Evolutionary conservation across 192 early-diverging fungal species (phyloP).

Genomic region (Paraglomus brasilianum): DNA sequence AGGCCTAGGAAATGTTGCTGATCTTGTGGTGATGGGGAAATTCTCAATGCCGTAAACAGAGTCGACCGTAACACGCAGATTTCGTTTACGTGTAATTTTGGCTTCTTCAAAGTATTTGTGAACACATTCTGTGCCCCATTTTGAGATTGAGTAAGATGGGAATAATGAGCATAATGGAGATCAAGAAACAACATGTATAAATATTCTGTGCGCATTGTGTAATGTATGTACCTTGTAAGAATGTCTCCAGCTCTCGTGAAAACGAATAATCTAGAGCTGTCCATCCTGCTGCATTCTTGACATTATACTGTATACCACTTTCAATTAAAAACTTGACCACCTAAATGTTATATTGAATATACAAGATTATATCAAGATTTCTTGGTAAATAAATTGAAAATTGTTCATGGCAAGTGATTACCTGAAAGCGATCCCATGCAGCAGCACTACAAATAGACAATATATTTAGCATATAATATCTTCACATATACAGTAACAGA

Average conservation of each 20-base stretch:
- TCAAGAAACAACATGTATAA: too few relatives aligned
- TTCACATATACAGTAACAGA: not conserved
- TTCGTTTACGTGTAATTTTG: slow-evolving; percentile 10
- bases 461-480: too few relatives aligned
- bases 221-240: slow-evolving; percentile 19
- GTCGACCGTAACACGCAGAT: slow-evolving; percentile 23
- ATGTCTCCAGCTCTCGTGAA: slow-evolving; percentile 10
- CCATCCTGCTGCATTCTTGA: slow-evolving; percentile 22
- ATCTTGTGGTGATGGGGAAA: slow-evolving; percentile 13
- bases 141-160: too few relatives aligned
- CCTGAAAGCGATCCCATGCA: slow-evolving; percentile 24
- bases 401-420: not conserved
- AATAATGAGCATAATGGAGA: too few relatives aligned
- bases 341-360: not conserved
- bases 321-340: slow-evolving; percentile 23
- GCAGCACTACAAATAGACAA: slow-evolving; percentile 15
- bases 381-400: not conserved
- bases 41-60: slow-evolving; percentile 16
- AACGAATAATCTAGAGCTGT: slow-evolving; percentile 30
- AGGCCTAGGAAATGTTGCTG: slow-evolving; percentile 20
- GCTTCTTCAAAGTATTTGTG: slow-evolving; percentile 13
- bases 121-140: slow-evolving; percentile 2
- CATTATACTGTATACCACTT: slow-evolving; percentile 16
- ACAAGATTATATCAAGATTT: not conserved
- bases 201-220: not conserved